These are phyloP conservation scores for Heritiera littoralis DNA, from an alignment of 345 rosid species.

Conservation along the genomic window DNA sequence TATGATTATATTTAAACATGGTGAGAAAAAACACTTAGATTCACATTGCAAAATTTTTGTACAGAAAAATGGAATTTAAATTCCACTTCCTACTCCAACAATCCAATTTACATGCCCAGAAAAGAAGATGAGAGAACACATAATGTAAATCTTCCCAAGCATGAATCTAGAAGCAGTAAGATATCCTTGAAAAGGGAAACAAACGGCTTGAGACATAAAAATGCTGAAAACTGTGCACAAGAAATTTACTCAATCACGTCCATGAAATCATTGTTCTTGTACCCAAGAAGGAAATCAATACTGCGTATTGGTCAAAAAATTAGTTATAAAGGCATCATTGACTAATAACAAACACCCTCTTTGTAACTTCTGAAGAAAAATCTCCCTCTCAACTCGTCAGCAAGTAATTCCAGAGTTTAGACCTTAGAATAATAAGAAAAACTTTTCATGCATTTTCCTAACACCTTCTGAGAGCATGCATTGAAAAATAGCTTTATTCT, in stretches of 20 bases:
- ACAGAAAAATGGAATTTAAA: neutral
- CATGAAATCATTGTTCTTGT: neutral
- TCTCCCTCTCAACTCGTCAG: too few relatives aligned
- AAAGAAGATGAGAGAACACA: neutral
- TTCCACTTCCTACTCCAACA: neutral
- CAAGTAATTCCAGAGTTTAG: too few relatives aligned
- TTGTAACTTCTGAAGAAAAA: too few relatives aligned
- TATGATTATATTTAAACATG: neutral
- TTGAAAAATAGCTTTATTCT: neutral
- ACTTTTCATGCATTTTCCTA: neutral
- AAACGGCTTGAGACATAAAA: neutral
- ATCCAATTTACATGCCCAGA: neutral
- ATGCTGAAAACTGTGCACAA: neutral
- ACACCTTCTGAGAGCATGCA: neutral
- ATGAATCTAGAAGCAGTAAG: neutral
- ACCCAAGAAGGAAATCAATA: neutral
- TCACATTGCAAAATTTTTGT: neutral
- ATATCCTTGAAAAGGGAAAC: neutral
- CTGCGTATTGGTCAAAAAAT: neutral
- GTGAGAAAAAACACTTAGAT: neutral
- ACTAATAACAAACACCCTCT: too few relatives aligned
- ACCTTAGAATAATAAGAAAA: too few relatives aligned
- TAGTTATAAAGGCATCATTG: neutral
- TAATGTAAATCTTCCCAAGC: neutral
- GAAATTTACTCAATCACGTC: neutral